Evolutionary conservation across 2,329 filamentous ascomycete species (phyloP).

Genomic region (Zasmidium angulare): DNA sequence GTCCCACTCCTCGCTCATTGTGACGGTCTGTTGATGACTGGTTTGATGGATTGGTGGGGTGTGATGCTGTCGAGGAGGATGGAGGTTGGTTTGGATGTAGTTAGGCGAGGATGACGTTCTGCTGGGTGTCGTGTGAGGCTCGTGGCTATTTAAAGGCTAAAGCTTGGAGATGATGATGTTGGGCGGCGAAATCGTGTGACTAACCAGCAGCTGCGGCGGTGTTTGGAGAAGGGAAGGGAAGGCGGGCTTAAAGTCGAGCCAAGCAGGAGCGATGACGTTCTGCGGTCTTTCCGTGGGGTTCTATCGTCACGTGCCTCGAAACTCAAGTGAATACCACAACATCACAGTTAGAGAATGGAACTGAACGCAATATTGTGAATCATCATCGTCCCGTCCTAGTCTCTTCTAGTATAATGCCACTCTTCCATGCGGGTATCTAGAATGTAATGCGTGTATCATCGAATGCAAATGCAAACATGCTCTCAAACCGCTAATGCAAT

Average conservation of each 20-base stretch:
- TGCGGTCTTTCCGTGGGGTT: neutral
- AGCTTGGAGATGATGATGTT: neutral
- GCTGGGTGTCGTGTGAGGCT: neutral
- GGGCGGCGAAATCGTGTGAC: neutral
- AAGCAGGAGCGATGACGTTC: neutral
- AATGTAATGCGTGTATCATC: neutral
- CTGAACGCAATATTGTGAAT: no score
- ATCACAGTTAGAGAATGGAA: no score
- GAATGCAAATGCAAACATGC: neutral
- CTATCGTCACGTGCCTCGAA: neutral
- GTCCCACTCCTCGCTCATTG: constrained; percentile 72
- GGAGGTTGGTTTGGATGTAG: neutral
- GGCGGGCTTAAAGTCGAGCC: neutral
- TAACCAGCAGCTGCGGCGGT: neutral
- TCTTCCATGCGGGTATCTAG: neutral
- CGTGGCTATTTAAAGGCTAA: neutral
- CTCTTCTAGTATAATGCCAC: neutral
- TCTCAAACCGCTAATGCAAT: neutral
- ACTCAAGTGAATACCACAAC: neutral
- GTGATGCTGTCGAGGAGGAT: neutral
- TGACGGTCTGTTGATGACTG: constrained; percentile 9
- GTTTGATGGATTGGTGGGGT: neutral
- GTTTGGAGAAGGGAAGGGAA: neutral
- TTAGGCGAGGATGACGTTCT: neutral
- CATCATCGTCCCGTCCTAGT: neutral